A percentile compares a stretch with the other conserved stretches of the same genome.
Conservation (phyloP, 163 green algal species). For the Scenedesmus sp. region DNA sequence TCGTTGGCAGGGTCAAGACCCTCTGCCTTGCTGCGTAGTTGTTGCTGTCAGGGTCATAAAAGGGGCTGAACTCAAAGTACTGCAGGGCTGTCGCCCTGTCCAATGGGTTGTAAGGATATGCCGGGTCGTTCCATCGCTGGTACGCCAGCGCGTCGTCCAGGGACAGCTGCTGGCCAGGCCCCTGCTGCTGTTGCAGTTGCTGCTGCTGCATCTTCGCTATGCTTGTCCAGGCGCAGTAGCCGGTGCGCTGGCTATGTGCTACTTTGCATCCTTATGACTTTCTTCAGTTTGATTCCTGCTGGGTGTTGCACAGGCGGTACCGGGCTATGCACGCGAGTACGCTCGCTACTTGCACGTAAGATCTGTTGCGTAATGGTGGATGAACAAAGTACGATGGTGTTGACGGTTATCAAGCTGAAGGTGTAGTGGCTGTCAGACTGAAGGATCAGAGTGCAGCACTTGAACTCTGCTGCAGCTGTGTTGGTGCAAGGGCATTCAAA, state of each 20-base stretch:
- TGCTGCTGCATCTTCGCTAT: background rate
- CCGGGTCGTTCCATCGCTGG: conserved; percentile 58
- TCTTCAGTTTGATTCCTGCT: background rate
- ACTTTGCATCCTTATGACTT: background rate
- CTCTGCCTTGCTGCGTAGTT: conserved; percentile 75
- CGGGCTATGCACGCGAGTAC: background rate
- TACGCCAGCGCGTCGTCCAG: conserved; percentile 35
- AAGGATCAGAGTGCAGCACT: too few relatives aligned
- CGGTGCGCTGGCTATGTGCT: background rate
- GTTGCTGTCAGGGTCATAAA: conserved; percentile 86
- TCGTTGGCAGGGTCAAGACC: conserved; percentile 65
- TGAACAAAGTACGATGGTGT: too few relatives aligned
- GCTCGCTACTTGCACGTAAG: background rate
- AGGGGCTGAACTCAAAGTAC: conserved; percentile 90
- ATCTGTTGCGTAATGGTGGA: background rate
- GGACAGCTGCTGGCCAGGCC: background rate
- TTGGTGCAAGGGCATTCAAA: too few relatives aligned
- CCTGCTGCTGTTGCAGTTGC: background rate
- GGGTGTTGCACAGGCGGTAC: background rate
- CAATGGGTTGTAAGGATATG: conserved; percentile 65
- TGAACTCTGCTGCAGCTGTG: too few relatives aligned
- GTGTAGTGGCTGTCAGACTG: too few relatives aligned
- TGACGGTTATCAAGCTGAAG: too few relatives aligned
- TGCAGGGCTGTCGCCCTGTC: conserved; percentile 71
- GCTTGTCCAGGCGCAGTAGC: background rate